Conservation (phyloP, 306 rosid genomes). For the Cicer cuneatum region DNA sequence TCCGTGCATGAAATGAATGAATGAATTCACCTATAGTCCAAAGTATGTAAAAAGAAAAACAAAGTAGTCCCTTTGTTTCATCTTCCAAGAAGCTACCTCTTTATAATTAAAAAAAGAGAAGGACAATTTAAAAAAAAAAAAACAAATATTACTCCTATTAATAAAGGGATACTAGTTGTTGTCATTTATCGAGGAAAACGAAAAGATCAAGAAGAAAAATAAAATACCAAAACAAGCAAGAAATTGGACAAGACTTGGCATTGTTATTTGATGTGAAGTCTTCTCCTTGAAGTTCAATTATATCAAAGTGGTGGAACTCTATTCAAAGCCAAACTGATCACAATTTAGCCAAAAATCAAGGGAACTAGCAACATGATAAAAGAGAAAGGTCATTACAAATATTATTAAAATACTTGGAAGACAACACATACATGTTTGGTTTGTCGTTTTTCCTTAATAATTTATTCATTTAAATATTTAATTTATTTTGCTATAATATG, state of each 20-base stretch:
- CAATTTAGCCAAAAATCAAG: slow-evolving; percentile 35
- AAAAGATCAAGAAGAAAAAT: slow-evolving; percentile 26
- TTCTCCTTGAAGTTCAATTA: slow-evolving; percentile 37
- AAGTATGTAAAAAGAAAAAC: slow-evolving; percentile 42
- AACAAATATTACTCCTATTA: neutral
- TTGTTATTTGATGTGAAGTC: slow-evolving; percentile 45
- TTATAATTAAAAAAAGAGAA: neutral
- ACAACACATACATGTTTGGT: slow-evolving; percentile 22
- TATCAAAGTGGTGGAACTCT: slow-evolving; percentile 48
- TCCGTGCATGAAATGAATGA: neutral
- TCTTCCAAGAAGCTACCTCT: slow-evolving; percentile 41
- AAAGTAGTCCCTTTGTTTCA: slow-evolving; percentile 46
- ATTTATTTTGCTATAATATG: neutral
- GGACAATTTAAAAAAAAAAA: neutral
- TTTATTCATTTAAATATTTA: slow-evolving; percentile 3
- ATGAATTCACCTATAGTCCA: slow-evolving; percentile 5
- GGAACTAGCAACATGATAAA: slow-evolving; percentile 24
- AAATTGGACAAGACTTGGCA: slow-evolving; percentile 47
- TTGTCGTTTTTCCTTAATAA: slow-evolving; percentile 32
- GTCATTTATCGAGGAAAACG: slow-evolving; percentile 27
- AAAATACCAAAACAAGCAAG: slow-evolving; percentile 25
- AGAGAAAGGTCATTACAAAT: slow-evolving; percentile 26
- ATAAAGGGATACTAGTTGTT: neutral
- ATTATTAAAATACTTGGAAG: slow-evolving; percentile 8
- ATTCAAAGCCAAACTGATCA: slow-evolving; percentile 45